Percentiles rank a stretch among this genome's conserved stretches.
These are phyloP conservation scores for Trichoderma guizhouense DNA, from an alignment of 2,329 filamentous ascomycete species.

Conservation along the genomic window DNA sequence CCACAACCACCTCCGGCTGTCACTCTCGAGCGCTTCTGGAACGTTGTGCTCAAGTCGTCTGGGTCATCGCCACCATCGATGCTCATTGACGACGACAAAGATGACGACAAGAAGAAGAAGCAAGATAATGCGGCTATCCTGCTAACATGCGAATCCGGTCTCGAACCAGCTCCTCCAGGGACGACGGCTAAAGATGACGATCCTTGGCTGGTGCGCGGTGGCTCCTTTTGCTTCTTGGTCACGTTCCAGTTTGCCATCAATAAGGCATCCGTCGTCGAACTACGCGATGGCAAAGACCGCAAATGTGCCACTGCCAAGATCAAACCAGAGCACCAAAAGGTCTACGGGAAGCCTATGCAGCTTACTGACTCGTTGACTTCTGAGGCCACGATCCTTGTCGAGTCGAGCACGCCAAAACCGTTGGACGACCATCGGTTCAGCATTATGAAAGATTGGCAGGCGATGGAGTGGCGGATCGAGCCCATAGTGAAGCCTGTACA, in stretches of 20 bases:
- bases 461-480: too few species aligned
- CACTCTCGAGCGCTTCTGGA: not conserved
- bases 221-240: not conserved
- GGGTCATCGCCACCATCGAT: not conserved
- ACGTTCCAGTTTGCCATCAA: not conserved
- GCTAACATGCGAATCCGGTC: not conserved
- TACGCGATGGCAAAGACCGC: too few species aligned
- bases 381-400: too few species aligned
- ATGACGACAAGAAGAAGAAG: not conserved
- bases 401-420: too few species aligned
- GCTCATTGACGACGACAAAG: not conserved
- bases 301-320: too few species aligned
- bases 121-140: not conserved
- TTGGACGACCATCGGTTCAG: too few species aligned
- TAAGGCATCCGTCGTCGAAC: too few species aligned
- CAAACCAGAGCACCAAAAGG: too few species aligned
- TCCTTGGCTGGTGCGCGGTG: not conserved
- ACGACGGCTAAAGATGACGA: not conserved
- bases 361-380: too few species aligned
- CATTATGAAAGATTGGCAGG: too few species aligned
- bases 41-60: not conserved
- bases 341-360: too few species aligned
- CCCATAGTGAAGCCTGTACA: too few species aligned
- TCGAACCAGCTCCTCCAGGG: not conserved
- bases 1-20: not conserved